Evolutionary conservation across 768 basidiomycete species (phyloP), one percentile per base, ranked within the genome.

Genomic region (Astraeus odoratus): DNA sequence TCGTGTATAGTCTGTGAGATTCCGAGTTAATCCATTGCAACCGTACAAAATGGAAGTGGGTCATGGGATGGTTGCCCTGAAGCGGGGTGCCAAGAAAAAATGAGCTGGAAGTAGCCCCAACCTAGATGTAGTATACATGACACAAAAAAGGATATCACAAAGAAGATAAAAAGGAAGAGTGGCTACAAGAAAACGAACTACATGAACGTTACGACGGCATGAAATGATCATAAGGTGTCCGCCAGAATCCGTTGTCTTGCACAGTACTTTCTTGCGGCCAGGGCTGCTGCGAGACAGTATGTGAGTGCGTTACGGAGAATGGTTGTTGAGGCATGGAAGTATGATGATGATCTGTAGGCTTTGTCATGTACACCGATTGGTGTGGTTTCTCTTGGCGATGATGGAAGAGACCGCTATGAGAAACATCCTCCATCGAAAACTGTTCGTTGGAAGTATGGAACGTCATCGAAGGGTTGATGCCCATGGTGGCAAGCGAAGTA

Each of bases 41-140:
- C 19, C 51, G 55, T 12, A 51, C 59, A 22, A 69, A 64, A 42
- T 58, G 56, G 10, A 59, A 59, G 10, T 61, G 68, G n/a, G 65
- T 69, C 15, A 58, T 57, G 18, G 59, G 70, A 53, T 61, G 53
- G 2, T 62, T 35, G 24, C n/a, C 10, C 13, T 13, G 2, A 6
- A 39, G 25, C 37, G 16, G 23, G 9, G 16, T 20, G 27, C 9
- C 5, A n/a, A 8, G 3, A 26, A 29, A 26, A 19, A 24, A 18
- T 42, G 35, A 39, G n/a, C n/a, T n/a, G n/a, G n/a, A n/a, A n/a
- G n/a, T n/a, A n/a, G n/a, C n/a, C n/a, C n/a, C n/a, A n/a, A n/a
- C n/a, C n/a, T n/a, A n/a, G n/a, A n/a, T n/a, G n/a, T n/a, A n/a
- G 12, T 10, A 31, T 31, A 12, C 12, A 3, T 31, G 10, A 12